Conservation (phyloP, 1,284 basidiomycete species). For the Ustilago lituana region DNA sequence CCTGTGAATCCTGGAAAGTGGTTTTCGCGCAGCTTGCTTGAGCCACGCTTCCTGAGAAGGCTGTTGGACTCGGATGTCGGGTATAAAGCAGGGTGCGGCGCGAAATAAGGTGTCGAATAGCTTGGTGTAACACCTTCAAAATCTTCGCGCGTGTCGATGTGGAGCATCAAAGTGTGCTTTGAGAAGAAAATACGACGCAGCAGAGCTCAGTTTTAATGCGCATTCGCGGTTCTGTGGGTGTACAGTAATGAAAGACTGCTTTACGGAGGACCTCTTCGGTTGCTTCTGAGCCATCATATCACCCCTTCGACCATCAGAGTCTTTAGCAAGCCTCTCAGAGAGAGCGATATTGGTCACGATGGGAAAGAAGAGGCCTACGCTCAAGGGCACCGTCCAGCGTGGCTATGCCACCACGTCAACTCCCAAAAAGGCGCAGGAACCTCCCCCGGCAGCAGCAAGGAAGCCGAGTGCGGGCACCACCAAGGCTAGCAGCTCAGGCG, state of each 20-base stretch:
- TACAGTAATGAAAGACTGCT: too few relatives aligned
- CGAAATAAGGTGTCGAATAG: too few relatives aligned
- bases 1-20: conserved; percentile 3
- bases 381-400: conserved; percentile 59
- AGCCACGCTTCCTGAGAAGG: conserved; percentile 23
- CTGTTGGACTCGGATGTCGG: conserved; percentile 19
- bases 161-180: conserved; percentile 21
- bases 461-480: conserved; percentile 61
- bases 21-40: conserved; percentile 23
- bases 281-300: neutral
- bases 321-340: neutral
- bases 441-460: conserved; percentile 46
- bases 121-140: conserved; percentile 15
- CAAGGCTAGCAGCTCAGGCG: conserved; percentile 31
- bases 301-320: conserved; percentile 2
- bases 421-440: conserved; percentile 77
- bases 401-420: conserved; percentile 72
- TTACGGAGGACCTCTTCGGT: neutral
- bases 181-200: conserved; percentile 20
- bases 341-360: conserved; percentile 5
- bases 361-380: conserved; percentile 63
- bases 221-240: conserved; percentile 6
- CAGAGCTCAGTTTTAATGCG: neutral
- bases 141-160: too few relatives aligned
- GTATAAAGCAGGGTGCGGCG: too few relatives aligned